A percentile compares a stretch with the other conserved stretches of the same genome.
Conservation (phyloP, 176 grass and related monocot species). For the Oryza glaberrima region DNA sequence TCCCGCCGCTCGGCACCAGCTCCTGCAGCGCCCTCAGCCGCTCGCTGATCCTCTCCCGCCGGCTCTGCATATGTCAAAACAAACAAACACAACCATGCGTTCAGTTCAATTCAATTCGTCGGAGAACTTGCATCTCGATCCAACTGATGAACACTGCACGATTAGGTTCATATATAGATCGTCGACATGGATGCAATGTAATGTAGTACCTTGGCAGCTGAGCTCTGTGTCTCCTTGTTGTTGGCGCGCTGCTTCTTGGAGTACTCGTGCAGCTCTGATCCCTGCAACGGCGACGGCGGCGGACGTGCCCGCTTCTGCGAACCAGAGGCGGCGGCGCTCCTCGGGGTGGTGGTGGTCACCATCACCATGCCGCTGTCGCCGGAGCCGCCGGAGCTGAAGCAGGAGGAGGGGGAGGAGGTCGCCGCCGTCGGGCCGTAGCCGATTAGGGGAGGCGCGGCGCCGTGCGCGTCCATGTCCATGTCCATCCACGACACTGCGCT, state of each 20-base stretch:
- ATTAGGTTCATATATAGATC: too few relatives aligned
- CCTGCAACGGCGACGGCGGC: not conserved
- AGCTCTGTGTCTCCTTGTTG: not conserved
- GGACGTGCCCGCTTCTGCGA: not conserved
- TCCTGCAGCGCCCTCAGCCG: slow-evolving; percentile 69
- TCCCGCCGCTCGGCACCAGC: slow-evolving; percentile 65
- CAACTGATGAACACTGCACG: too few relatives aligned
- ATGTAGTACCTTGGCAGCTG: slow-evolving; percentile 32
- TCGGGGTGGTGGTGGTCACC: too few relatives aligned
- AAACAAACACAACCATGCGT: not conserved
- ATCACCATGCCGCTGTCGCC: too few relatives aligned
- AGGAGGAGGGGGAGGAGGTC: too few relatives aligned
- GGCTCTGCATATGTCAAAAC: slow-evolving; percentile 26
- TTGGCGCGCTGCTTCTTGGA: slow-evolving; percentile 7
- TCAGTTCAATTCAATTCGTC: too few relatives aligned
- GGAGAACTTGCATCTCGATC: too few relatives aligned
- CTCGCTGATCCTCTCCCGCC: slow-evolving; percentile 69
- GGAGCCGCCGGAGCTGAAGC: not conserved
- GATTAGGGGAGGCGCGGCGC: not conserved
- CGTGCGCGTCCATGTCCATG: not conserved
- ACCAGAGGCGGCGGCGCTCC: not conserved
- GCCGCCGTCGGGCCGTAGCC: not conserved
- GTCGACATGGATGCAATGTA: not conserved
- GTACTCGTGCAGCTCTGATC: not conserved
- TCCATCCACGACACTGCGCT: not conserved